These are phyloP conservation scores for Mortierella sp. DNA, from an alignment of 371 early-diverging fungal genomes.

Conservation along the genomic window DNA sequence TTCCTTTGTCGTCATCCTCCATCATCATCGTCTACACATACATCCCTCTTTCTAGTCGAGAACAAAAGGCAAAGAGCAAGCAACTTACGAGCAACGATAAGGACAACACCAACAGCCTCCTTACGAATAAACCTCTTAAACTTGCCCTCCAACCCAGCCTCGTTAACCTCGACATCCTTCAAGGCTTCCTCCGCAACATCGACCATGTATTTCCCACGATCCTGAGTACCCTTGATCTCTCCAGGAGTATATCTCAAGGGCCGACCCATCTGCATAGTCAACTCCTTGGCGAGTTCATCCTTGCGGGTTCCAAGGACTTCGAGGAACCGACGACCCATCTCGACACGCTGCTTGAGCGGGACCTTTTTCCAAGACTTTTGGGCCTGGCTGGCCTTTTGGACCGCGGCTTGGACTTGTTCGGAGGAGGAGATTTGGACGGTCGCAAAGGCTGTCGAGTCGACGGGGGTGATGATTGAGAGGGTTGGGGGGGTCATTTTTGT, in stretches of 20 bases:
- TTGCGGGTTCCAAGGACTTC: constrained; percentile 68
- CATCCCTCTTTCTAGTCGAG: not conserved
- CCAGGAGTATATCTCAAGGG: constrained; percentile 80
- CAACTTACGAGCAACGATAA: constrained; percentile 53
- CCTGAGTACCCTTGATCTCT: constrained; percentile 80
- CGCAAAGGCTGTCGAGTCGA: constrained; percentile 46
- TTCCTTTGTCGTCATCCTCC: constrained; percentile 12
- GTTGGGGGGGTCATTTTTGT: constrained; percentile 34
- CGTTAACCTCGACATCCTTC: constrained; percentile 66
- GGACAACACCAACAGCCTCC: constrained; percentile 77
- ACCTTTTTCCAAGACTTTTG: constrained; percentile 68
- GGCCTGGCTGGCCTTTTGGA: constrained; percentile 61
- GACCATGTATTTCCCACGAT: constrained; percentile 82
- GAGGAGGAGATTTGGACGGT: constrained; percentile 54
- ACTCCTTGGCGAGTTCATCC: constrained; percentile 72
- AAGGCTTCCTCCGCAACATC: constrained; percentile 77
- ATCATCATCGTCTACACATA: constrained; percentile 10
- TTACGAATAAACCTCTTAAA: constrained; percentile 77
- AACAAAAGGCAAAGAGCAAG: constrained; percentile 7
- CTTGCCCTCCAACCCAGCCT: constrained; percentile 55
- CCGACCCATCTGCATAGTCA: constrained; percentile 83
- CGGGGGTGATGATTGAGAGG: constrained; percentile 44
- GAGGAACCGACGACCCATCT: constrained; percentile 69
- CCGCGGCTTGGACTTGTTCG: constrained; percentile 62
- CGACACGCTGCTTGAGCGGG: constrained; percentile 69